Evolutionary conservation across 139 green algal genomes (phyloP).

Genomic region (Auxenochlorella pyrenoidosa): DNA sequence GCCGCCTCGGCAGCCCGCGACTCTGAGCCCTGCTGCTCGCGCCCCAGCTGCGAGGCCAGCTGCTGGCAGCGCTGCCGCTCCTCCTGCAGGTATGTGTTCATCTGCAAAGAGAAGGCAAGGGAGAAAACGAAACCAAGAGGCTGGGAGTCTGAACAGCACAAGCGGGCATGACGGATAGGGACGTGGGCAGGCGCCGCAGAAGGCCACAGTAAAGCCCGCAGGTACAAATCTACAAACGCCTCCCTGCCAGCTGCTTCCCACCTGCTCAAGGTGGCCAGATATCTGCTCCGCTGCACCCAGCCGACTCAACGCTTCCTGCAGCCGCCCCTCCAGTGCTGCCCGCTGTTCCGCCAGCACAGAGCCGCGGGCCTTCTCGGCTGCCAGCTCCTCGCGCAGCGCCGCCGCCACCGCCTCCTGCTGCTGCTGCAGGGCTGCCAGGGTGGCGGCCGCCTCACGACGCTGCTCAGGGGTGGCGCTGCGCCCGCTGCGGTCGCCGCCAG

Average conservation of each 20-base stretch:
- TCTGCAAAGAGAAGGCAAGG: not conserved
- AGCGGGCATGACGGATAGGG: not conserved
- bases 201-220: too few species aligned
- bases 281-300: conserved; percentile 33
- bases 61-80: conserved; percentile 29
- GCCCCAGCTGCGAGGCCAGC: conserved; percentile 11
- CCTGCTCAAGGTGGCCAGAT: conserved; percentile 21
- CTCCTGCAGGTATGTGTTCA: conserved; percentile 26
- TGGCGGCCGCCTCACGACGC: not conserved
- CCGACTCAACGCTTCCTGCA: conserved; percentile 14
- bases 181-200: too few species aligned
- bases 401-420: conserved; percentile 10
- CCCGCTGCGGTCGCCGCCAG: not conserved
- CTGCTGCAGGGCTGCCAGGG: conserved; percentile 14
- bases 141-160: too few species aligned
- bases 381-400: conserved; percentile 6
- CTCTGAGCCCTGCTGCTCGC: conserved; percentile 10
- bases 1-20: not conserved
- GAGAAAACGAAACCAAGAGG: too few species aligned
- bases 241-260: not conserved
- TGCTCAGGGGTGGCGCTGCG: conserved; percentile 10
- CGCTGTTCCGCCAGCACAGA: not conserved
- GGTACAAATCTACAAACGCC: too few species aligned
- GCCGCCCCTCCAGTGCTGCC: not conserved
- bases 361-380: not conserved